Base-by-base conservation (phyloP, 1,284 basidiomycete genomes). In the Pterulicium gracile region DNA sequence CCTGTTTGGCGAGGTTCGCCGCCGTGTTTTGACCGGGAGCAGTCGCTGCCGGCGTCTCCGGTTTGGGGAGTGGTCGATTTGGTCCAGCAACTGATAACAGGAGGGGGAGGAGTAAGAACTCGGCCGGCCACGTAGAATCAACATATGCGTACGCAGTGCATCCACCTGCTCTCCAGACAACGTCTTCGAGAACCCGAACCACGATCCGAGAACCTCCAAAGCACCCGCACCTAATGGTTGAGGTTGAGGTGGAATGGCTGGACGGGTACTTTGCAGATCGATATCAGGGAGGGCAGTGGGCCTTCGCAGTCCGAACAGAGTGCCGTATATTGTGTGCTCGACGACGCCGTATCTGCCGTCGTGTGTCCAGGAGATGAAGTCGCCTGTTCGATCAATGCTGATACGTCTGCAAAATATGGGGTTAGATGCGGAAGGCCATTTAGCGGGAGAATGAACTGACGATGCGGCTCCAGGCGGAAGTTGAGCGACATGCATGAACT, bases 1-100 rank as follows among this genome's bases (percentile, higher is more conserved):
- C 66, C 21, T 65, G 54, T 12, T 65, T 59, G 24, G 64, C 63
- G 3, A 68, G 45, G 21, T 54, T 51, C 12, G 61, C 54, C 2
- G 60, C 51, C 49, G 5, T 52, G 45, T 43, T 52, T 51, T 10
- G 52, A 50, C 21, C 51, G 48, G 36, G 46, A 17, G 50, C 45
- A 14, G 49, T 36, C 20, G 49, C 47, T 10, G 42, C 44, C 35
- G 49, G 18, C 43, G 41, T 47, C 40, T 53, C 52, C 41, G 52
- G 49, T 44, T 54, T 44, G 49, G 61, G 66, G 39, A 66, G 57
- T 4, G 79, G 79, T 47, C 81, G 64, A 53, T 81, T 67, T 1
- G 79, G 76, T 0, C 81, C 81, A 14, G 74, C 81, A 46, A 84
- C 81, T 84, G 41, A 4, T n/a, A n/a, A n/a, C 52, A 42, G 52